A percentile compares a stretch with the other conserved stretches of the same genome.
Conservation (phyloP, 495 filamentous ascomycete genomes). For the Penicillium angulare region DNA sequence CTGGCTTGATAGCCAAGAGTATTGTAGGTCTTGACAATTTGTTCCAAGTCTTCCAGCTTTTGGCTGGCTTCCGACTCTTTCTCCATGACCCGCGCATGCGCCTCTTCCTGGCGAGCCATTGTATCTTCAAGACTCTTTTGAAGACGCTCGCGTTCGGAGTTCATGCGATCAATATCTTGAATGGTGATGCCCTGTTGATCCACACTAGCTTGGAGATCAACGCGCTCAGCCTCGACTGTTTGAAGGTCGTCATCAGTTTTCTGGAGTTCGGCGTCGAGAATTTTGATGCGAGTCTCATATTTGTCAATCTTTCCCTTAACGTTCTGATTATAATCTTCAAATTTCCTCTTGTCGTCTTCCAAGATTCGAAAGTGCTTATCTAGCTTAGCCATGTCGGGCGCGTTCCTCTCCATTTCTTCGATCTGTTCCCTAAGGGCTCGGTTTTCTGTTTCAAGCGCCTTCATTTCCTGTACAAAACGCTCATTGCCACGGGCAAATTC, state of each 20-base stretch:
- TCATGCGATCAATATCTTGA: conserved; percentile 98
- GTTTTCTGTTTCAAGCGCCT: conserved; percentile 81
- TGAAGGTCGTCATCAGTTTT: conserved; percentile 74
- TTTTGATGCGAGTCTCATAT: conserved; percentile 70
- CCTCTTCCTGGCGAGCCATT: conserved; percentile 70
- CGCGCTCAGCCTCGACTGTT: conserved; percentile 75
- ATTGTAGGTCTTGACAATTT: conserved; percentile 84
- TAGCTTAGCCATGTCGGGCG: conserved; percentile 74
- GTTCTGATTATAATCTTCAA: conserved; percentile 82
- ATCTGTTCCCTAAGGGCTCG: conserved; percentile 75
- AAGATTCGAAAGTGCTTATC: conserved; percentile 83
- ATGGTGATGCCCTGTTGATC: conserved; percentile 92
- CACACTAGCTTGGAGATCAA: conserved; percentile 76
- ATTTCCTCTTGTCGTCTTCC: conserved; percentile 87
- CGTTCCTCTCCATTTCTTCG: conserved; percentile 80
- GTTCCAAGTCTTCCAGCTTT: conserved; percentile 86
- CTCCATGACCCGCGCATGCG: conserved; percentile 75
- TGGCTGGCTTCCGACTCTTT: conserved; percentile 79
- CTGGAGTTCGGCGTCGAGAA: conserved; percentile 75
- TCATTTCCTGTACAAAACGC: conserved; percentile 75
- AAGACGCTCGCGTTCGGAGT: conserved; percentile 85
- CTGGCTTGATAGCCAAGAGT: conserved; percentile 89
- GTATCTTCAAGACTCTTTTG: conserved; percentile 80
- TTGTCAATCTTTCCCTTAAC: conserved; percentile 80
- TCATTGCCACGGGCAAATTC: conserved; percentile 84